phyloP scores from a whole-genome alignment of 352 stramenopile species.

The Bremia lactucae region DNA sequence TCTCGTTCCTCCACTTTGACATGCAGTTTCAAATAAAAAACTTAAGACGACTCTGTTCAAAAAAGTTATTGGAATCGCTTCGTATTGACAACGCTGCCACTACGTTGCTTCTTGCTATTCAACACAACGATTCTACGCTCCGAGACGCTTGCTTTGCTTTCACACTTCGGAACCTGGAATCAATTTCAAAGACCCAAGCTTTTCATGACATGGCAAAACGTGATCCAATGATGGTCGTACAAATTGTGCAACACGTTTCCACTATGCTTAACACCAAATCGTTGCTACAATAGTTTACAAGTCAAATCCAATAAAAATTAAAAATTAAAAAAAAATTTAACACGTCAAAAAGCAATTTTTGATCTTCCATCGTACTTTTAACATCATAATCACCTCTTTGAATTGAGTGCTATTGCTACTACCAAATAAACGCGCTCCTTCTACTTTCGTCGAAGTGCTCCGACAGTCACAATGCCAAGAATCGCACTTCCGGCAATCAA shows the following conservation, averaged over 20 bases:
- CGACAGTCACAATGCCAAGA: too few relatives aligned
- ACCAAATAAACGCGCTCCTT: too few relatives aligned
- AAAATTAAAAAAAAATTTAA: too few relatives aligned
- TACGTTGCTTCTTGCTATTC: constrained; percentile 90
- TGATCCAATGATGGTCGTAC: constrained; percentile 95
- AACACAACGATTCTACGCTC: constrained; percentile 85
- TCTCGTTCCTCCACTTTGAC: too few relatives aligned
- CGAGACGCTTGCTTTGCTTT: constrained; percentile 91
- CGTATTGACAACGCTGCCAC: constrained; percentile 90
- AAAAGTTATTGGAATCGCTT: constrained; percentile 88
- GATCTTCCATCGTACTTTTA: too few relatives aligned
- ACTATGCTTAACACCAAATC: neutral
- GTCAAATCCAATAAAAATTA: too few relatives aligned
- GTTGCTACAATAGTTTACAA: too few relatives aligned
- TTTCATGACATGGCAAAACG: constrained; percentile 95
- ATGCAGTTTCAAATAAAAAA: constrained; percentile 54
- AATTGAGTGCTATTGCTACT: too few relatives aligned
- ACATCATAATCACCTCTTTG: too few relatives aligned
- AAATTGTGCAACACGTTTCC: constrained; percentile 68
- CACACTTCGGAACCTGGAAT: constrained; percentile 94
- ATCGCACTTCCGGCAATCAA: too few relatives aligned
- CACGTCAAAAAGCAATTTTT: too few relatives aligned
- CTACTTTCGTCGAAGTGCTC: too few relatives aligned
- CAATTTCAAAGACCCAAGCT: constrained; percentile 86
- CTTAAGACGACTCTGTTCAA: constrained; percentile 87